Evolutionary conservation across 176 grass and related monocot genomes (phyloP).

Genomic region (Elymus sibiricus): DNA sequence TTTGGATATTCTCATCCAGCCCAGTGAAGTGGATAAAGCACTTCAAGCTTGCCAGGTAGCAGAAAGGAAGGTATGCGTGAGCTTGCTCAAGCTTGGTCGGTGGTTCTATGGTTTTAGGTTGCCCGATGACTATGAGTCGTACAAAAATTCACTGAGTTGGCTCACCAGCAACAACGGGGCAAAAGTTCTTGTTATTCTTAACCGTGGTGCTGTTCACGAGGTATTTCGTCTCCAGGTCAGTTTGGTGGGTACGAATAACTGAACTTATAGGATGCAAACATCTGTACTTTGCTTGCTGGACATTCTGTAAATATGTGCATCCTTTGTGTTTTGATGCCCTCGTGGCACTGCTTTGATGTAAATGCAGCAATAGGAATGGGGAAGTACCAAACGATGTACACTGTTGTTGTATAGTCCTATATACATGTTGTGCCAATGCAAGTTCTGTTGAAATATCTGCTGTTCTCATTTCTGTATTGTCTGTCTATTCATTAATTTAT

Average conservation of each 20-base stretch:
- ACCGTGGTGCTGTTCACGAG: conserved; percentile 77
- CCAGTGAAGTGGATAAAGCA: conserved; percentile 52
- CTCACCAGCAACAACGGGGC: conserved; percentile 47
- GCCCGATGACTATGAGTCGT: conserved; percentile 49
- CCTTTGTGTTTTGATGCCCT: conserved; percentile 16
- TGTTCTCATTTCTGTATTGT: background rate
- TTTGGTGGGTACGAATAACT: conserved; percentile 32
- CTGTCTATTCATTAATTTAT: background rate
- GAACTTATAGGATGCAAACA: background rate
- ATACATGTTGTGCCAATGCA: conserved; percentile 2
- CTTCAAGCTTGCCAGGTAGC: conserved; percentile 46
- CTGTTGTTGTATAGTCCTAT: background rate
- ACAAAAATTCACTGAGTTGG: conserved; percentile 48
- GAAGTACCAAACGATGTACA: conserved; percentile 11
- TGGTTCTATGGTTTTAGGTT: conserved; percentile 90
- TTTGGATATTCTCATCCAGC: conserved; percentile 34
- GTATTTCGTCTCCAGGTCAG: conserved; percentile 71
- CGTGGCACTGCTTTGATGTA: conserved; percentile 21
- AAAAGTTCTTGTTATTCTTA: conserved; percentile 58
- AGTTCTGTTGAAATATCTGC: background rate
- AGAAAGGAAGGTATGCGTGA: conserved; percentile 53
- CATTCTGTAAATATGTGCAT: conserved; percentile 30
- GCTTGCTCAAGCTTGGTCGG: conserved; percentile 57
- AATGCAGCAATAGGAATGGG: background rate
- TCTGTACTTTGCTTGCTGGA: background rate